Conservation (phyloP, 805 yeast species). For the Hemisphaericaspora nanyangensis region DNA sequence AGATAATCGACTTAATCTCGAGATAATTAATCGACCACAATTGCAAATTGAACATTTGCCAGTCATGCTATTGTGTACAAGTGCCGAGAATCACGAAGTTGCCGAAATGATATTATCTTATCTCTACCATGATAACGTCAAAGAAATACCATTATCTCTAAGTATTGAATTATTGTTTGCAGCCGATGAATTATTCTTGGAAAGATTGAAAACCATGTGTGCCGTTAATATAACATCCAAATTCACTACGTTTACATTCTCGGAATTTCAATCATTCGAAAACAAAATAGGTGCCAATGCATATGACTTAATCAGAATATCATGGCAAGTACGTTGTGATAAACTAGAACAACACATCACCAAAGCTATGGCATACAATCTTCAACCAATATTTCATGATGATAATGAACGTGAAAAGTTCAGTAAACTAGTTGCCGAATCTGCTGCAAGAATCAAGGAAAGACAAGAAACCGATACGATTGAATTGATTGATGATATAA, state of each 20-base stretch:
- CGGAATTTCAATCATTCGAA: constrained; percentile 16
- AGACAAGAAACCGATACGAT: constrained; percentile 78
- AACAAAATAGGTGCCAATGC: constrained; percentile 33
- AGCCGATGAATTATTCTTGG: constrained; percentile 59
- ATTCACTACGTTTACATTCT: constrained; percentile 16
- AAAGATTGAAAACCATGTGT: constrained; percentile 62
- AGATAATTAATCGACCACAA: constrained; percentile 14
- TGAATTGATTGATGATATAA: constrained; percentile 73
- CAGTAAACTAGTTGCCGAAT: constrained; percentile 26
- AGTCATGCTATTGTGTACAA: constrained; percentile 25
- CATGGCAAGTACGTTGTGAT: constrained; percentile 66
- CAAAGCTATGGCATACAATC: constrained; percentile 48
- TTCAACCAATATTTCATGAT: constrained; percentile 30
- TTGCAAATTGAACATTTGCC: constrained; percentile 17
- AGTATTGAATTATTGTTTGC: constrained; percentile 55
- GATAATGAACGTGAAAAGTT: constrained; percentile 27
- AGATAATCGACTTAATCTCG: background rate
- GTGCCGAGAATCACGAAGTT: constrained; percentile 18
- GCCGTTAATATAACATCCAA: constrained; percentile 44
- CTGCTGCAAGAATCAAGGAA: constrained; percentile 52
- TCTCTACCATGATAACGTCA: constrained; percentile 57
- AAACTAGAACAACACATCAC: constrained; percentile 65
- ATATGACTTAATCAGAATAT: constrained; percentile 56
- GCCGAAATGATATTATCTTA: constrained; percentile 51
- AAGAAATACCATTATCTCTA: constrained; percentile 42